Base-by-base conservation (phyloP, 495 filamentous ascomycete species). In the Thermochaetoides thermophila region DNA sequence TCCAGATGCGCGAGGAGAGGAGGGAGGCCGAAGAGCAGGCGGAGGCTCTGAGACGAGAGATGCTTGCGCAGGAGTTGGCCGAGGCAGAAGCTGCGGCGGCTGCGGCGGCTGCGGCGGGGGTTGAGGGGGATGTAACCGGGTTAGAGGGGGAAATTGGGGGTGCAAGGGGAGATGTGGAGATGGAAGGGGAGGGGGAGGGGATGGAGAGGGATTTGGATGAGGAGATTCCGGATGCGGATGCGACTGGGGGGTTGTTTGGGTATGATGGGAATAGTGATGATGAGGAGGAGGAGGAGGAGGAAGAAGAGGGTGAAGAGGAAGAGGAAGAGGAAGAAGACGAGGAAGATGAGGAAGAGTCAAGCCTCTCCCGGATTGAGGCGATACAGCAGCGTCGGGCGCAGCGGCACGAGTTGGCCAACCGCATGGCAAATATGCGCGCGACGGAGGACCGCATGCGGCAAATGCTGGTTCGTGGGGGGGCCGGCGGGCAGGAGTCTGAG, bases 11-110 rank as follows among this genome's bases (percentile, higher is more conserved):
- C 36, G 83, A 85, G 47, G 83, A 87, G 63, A 65, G 74, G 17
- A 71, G 77, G 13, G 83, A 91, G 60, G 65, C 74, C 24, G 76
- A 81, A 44, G 83, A 91, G 51, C 74, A 81, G n/a, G 66, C 78
- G 29, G 74, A 76, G 32, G 76, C 73, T 0, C 50, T 79, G 35
- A 60, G 68, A 11, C 66, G 78, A n/a, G 80, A 84, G 45, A 65
- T 71, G 54, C 63, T 76, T 7, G 70, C 71, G 29, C 69, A 73
- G 32, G 74, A 76, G 35, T 64, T 76, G 9, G 75, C 69, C 3
- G 66, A 70, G 23, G 68, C 69, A 3, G 66, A 62, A 39, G 66
- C 53, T 7, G 64, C 53, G 53, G 50, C 18, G 44, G 48, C 24
- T 49, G 40, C 31, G 56, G 45, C 16, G 48, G 66, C 55, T 2